Base-by-base conservation (phyloP, 768 basidiomycete genomes). In the Obba rivulosa region DNA sequence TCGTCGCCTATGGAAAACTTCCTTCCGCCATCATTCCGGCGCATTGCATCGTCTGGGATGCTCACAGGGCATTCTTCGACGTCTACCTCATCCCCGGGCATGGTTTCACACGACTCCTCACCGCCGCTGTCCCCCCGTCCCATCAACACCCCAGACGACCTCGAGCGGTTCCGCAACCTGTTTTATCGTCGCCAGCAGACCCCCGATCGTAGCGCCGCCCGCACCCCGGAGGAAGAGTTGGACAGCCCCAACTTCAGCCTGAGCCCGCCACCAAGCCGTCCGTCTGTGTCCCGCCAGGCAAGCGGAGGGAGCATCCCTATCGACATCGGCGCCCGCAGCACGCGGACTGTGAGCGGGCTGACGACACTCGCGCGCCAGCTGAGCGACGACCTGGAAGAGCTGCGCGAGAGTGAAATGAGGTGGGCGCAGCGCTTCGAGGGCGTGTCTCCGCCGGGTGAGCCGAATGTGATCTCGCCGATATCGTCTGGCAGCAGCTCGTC, bases 161-260 rank as follows among this genome's bases (percentile, higher is more conserved):
- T 88, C 7, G 83, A 86, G n/a, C 72, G 77, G 10, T 89, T 85
- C 69, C 78, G 77, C 34, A 83, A 88, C 57, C 69, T 90, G 8
- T 89, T 89, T 64, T 88, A 84, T 61, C 71, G 69, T 36, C 83
- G 83, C 3, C 53, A 56, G 1, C 35, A 17, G 16, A 34, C 23
- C 9, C 35, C 35, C 13, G 45, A 46, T n/a, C 28, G 13, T 13
- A 31, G 28, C 13, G 28, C 7, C 5, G 5, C 28, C 7, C 28
- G 13, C 28, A 24, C 41, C 7, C 41, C 41, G 14, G 24, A 24
- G 17, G 31, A 45, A 22, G 14, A 31, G 5, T 31, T 31, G 13
- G 28, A 31, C 13, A 31, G 28, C 28, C 28, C 28, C 28, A 31
- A 31, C 13, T 31, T 31, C 28, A 31, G 42, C 47, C 34, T 46